Evolutionary conservation across 2,329 filamentous ascomycete genomes (phyloP).

Genomic region (Penicillium sclerotiorum): DNA sequence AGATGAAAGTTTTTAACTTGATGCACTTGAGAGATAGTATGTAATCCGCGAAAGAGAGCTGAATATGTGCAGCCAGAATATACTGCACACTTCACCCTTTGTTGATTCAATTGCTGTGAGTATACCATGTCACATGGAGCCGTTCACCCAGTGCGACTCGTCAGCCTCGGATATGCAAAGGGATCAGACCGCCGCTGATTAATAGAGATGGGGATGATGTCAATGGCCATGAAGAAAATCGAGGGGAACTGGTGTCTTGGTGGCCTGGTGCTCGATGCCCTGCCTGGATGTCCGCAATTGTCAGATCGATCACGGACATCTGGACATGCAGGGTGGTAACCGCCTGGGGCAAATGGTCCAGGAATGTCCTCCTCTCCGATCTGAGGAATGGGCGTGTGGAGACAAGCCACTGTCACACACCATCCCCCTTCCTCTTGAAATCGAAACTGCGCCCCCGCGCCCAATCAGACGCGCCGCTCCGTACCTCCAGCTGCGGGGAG

Average conservation of each 20-base stretch:
- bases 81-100: too few species aligned
- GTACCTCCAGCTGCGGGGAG: conserved; percentile 1
- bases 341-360: neutral
- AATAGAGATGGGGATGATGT: too few species aligned
- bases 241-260: too few species aligned
- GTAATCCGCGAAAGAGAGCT: too few species aligned
- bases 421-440: conserved; percentile 10
- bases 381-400: conserved; percentile 14
- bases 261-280: neutral
- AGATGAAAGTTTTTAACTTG: too few species aligned
- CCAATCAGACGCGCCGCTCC: neutral
- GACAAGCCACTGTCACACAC: conserved; percentile 17
- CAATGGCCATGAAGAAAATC: too few species aligned
- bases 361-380: conserved; percentile 8
- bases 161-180: conserved; percentile 14
- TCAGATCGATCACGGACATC: neutral
- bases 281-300: too few species aligned
- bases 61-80: too few species aligned
- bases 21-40: too few species aligned
- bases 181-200: conserved; percentile 10
- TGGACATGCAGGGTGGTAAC: conserved; percentile 8
- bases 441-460: conserved; percentile 9
- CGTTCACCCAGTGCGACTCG: conserved; percentile 13
- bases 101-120: too few species aligned
- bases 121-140: conserved; percentile 15